These are phyloP conservation scores for Lecanicillium sp. DNA, from an alignment of 2,329 filamentous ascomycete species.

Conservation along the genomic window DNA sequence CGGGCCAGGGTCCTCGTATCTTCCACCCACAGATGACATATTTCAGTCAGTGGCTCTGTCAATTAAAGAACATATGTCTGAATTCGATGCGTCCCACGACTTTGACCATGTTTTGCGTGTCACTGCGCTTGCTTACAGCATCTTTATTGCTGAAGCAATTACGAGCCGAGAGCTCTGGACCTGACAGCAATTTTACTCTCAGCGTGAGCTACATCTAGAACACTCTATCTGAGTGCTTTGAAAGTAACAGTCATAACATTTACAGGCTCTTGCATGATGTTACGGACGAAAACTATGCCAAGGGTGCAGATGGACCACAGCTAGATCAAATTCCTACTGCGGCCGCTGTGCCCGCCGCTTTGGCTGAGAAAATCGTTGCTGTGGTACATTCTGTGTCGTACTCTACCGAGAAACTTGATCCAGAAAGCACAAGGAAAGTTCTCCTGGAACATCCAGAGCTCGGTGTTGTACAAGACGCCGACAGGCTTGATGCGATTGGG, in stretches of 20 bases:
- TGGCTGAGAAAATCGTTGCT: slow-evolving; percentile 62
- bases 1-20: too few species aligned
- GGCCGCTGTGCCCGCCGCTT: slow-evolving; percentile 46
- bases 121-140: slow-evolving; percentile 60
- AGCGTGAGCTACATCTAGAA: neutral
- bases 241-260: slow-evolving; percentile 34
- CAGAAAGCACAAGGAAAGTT: slow-evolving; percentile 49
- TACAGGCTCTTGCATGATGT: slow-evolving; percentile 77
- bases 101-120: slow-evolving; percentile 80
- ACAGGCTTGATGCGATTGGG: slow-evolving; percentile 82
- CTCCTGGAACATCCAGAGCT: slow-evolving; percentile 54
- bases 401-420: slow-evolving; percentile 63
- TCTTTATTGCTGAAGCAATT: slow-evolving; percentile 46
- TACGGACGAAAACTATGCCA: slow-evolving; percentile 81
- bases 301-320: slow-evolving; percentile 50
- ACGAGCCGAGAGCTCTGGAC: slow-evolving; percentile 46
- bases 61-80: slow-evolving; percentile 59
- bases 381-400: slow-evolving; percentile 76
- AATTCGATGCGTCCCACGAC: slow-evolving; percentile 83
- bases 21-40: neutral
- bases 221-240: neutral
- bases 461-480: slow-evolving; percentile 85
- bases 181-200: neutral
- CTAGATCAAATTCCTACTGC: slow-evolving; percentile 51
- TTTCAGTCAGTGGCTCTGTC: slow-evolving; percentile 1